Conservation (phyloP, 2,329 filamentous ascomycete species). For the Triangularia setosa region DNA sequence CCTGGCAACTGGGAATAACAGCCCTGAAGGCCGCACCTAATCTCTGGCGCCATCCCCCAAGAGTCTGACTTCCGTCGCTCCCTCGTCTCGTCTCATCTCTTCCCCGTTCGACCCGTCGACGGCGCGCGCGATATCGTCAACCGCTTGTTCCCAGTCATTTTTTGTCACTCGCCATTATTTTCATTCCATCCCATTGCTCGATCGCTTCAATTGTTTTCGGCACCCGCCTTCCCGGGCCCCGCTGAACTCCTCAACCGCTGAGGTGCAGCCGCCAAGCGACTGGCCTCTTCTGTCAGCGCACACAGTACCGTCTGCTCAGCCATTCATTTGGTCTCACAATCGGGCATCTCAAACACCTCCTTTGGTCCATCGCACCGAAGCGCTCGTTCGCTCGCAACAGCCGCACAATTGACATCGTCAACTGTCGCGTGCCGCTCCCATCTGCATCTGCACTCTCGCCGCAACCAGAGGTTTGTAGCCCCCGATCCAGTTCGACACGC, state of each 20-base stretch:
- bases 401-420: conserved; percentile 11
- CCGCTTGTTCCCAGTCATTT: background rate
- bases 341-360: conserved; percentile 23
- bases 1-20: conserved; percentile 8
- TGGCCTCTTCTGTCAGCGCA: conserved; percentile 8
- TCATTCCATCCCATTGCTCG: background rate
- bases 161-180: too few relatives aligned
- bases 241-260: background rate
- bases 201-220: background rate
- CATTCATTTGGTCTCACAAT: conserved; percentile 25
- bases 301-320: conserved; percentile 10
- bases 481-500: conserved; percentile 13
- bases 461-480: background rate
- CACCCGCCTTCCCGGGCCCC: background rate
- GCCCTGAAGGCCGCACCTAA: conserved; percentile 4
- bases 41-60: background rate
- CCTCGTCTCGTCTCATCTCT: background rate
- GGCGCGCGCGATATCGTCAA: background rate
- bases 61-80: background rate
- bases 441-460: background rate
- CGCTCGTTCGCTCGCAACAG: conserved; percentile 7
- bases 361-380: conserved; percentile 16
- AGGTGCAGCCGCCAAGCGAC: conserved; percentile 17
- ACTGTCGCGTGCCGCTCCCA: conserved; percentile 7
- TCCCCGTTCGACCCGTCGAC: background rate